Conservation (phyloP, 805 yeast species). For the Ogataea angusta region DNA sequence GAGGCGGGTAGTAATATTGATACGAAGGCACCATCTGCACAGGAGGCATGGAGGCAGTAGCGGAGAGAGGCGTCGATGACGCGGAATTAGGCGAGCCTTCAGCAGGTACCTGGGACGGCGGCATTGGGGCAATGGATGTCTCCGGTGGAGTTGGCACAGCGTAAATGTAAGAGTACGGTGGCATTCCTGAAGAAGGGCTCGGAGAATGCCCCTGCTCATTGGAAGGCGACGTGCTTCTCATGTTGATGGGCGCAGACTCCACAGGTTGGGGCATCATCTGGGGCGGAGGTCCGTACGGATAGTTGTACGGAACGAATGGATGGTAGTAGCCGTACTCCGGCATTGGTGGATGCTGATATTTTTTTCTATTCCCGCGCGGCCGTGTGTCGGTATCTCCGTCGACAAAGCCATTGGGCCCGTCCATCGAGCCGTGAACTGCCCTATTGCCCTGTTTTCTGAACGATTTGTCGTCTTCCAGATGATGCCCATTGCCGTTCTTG, state of each 20-base stretch:
- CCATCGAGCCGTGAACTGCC: not conserved
- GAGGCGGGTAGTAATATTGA: constrained; percentile 17
- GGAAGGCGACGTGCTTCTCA: constrained; percentile 3
- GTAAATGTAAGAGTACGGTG: constrained; percentile 17
- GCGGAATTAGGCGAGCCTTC: constrained; percentile 2
- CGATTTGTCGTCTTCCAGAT: constrained; percentile 20
- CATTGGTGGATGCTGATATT: constrained; percentile 4
- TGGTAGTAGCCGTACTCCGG: constrained; percentile 17
- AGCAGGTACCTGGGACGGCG: not conserved
- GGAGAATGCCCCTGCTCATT: constrained; percentile 2
- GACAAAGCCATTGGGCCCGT: constrained; percentile 11
- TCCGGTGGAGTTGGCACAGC: constrained; percentile 11
- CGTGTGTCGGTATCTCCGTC: constrained; percentile 15
- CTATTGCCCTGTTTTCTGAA: not conserved
- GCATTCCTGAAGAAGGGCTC: constrained; percentile 2
- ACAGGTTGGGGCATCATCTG: constrained; percentile 6
- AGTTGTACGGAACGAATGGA: constrained; percentile 15
- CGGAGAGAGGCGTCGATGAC: constrained; percentile 6
- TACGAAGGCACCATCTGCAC: constrained; percentile 15
- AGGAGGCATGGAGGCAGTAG: constrained; percentile 9
- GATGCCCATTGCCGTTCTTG: constrained; percentile 25
- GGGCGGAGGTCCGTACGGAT: constrained; percentile 9
- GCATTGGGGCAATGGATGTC: not conserved
- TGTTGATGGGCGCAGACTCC: not conserved
- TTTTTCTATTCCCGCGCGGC: constrained; percentile 5